These are phyloP conservation scores for Leptographium flavum DNA, from an alignment of 2,329 filamentous ascomycete species.

Conservation along the genomic window DNA sequence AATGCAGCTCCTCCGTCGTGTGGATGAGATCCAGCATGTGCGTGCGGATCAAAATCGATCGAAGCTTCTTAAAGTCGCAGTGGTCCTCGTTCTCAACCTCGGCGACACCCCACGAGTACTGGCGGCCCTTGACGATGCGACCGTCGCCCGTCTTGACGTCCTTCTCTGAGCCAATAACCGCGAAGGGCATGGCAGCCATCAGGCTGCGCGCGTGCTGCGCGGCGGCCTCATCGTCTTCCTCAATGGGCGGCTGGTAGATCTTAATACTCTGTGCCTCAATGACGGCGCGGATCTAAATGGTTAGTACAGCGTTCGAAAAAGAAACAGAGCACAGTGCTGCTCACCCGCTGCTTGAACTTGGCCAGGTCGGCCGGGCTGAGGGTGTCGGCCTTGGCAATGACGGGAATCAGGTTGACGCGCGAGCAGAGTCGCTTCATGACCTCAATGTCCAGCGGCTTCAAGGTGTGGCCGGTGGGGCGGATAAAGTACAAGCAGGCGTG, in stretches of 20 bases:
- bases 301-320: not conserved
- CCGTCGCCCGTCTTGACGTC: slow-evolving; percentile 94
- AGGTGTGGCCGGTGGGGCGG: slow-evolving; percentile 90
- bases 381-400: slow-evolving; percentile 97
- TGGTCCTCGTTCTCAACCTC: slow-evolving; percentile 99
- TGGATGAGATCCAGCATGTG: slow-evolving; percentile 99
- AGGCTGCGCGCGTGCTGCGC: slow-evolving; percentile 88
- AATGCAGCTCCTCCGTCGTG: slow-evolving; percentile 98
- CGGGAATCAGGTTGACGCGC: slow-evolving; percentile 94
- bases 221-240: slow-evolving; percentile 95
- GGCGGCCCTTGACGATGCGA: slow-evolving; percentile 94
- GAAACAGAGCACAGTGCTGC: not conserved
- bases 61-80: slow-evolving; percentile 99
- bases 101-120: slow-evolving; percentile 98
- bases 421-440: slow-evolving; percentile 99
- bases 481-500: slow-evolving; percentile 99
- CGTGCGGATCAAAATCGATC: slow-evolving; percentile 94
- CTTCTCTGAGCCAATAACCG: slow-evolving; percentile 97
- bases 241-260: slow-evolving; percentile 94
- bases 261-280: slow-evolving; percentile 99
- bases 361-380: slow-evolving; percentile 82
- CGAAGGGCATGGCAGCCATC: slow-evolving; percentile 96
- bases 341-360: slow-evolving; percentile 86
- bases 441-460: slow-evolving; percentile 98
- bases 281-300: slow-evolving; percentile 61